phyloP scores from a whole-genome alignment of 78 protist species.

The Chrysochromulina tobinii region DNA sequence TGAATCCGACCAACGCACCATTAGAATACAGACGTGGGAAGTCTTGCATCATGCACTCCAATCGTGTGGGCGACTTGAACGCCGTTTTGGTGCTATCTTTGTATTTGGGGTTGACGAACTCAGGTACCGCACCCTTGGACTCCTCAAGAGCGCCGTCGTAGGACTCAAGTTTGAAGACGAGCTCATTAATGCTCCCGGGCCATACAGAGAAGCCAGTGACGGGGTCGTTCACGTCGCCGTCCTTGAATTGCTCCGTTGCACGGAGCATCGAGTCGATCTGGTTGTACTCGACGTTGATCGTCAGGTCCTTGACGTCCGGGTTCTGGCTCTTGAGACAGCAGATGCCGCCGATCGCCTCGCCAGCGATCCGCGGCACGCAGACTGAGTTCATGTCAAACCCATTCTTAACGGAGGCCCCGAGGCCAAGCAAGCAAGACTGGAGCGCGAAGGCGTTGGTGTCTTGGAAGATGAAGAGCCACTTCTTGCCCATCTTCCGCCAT shows the following conservation, averaged over 20 bases:
- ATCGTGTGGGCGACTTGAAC: constrained; percentile 64
- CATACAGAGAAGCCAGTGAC: constrained; percentile 25
- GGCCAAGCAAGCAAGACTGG: not conserved
- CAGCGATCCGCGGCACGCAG: constrained; percentile 43
- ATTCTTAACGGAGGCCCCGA: constrained; percentile 14
- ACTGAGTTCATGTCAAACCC: constrained; percentile 26
- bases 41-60: constrained; percentile 77
- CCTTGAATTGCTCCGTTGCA: not conserved
- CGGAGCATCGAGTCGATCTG: constrained; percentile 62
- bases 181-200: constrained; percentile 62
- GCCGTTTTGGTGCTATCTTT: constrained; percentile 25
- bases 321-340: not conserved
- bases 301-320: not conserved
- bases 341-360: constrained; percentile 34
- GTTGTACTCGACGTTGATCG: constrained; percentile 68
- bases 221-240: constrained; percentile 38
- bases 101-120: constrained; percentile 77
- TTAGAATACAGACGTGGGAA: too few relatives aligned
- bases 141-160: constrained; percentile 20
- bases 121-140: constrained; percentile 49
- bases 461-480: constrained; percentile 43
- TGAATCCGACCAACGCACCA: too few relatives aligned
- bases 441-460: constrained; percentile 65
- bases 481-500: not conserved
- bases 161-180: constrained; percentile 17